Evolutionary conservation across 2,329 filamentous ascomycete species (phyloP), one percentile per base, ranked within the genome.

Genomic region (Cadophora luteo-olivacea): DNA sequence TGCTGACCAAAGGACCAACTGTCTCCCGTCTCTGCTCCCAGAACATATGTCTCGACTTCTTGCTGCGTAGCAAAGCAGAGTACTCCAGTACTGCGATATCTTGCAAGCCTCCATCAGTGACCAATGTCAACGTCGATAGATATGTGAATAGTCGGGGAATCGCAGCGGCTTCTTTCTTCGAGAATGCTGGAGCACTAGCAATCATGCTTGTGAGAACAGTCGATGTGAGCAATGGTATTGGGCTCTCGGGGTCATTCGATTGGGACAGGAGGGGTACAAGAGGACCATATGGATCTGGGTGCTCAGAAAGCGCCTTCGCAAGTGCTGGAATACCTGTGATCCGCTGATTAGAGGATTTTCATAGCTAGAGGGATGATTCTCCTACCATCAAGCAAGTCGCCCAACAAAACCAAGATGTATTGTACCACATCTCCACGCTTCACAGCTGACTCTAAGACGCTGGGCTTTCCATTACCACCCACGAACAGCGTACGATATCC

Each of bases 1-100:
- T 97, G 68, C 92, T 90, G 74, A 97, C 83, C 70, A 98, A 83
- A 9, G 96, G 95, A 57, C 85, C 86, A 48, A 97, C 81, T 0
- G 94, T 97, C 82, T 97, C 92, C 78, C 90, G 90, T 75, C 92
- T 87, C 80, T 97, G 93, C 72, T 91, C 88, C 96, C 96, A 99
- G 82, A 98, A 98, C 66, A 96, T 85, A 73, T 90, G 85, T 72
- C 96, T 88, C 3, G 94, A 88, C 68, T 88, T 88, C 70, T 85
- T 87, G 49, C 90, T 92, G 70, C 93, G 90, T 38, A 99, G 85
- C 38, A 99, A 84, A 24, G 92, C 86, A 45, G 96, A 97, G 81
- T 95, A 97, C 78, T 95, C 89, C 77, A 96, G 92, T 14, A 98
- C 94, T 32, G 94, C 95, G 77, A 98, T 97, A 78, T 99, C 96